Percentiles rank a stretch among this genome's conserved stretches.
phyloP scores from a whole-genome alignment of 129 eudicot species.

The Tagetes erecta region DNA sequence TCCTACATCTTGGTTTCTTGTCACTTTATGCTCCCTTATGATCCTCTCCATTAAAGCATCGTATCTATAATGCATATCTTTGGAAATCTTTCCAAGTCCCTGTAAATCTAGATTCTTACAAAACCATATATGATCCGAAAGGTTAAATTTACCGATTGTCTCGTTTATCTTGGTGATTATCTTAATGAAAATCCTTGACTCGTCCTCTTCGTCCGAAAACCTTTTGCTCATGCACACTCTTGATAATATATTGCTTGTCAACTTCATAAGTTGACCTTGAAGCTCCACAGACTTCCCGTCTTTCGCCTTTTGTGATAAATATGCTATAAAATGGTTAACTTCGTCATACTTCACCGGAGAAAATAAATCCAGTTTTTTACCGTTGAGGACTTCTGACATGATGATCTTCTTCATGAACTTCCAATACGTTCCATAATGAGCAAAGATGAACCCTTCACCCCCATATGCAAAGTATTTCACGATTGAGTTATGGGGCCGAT shows the following conservation, averaged over 20 bases:
- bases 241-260: constrained; percentile 36
- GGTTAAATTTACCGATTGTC: constrained; percentile 16
- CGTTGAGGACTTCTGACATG: constrained; percentile 33
- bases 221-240: constrained; percentile 42
- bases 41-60: constrained; percentile 30
- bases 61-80: not conserved
- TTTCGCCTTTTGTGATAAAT: not conserved
- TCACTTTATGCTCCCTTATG: constrained; percentile 31
- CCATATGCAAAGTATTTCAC: constrained; percentile 2
- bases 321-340: constrained; percentile 13
- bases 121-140: constrained; percentile 31
- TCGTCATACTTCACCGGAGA: constrained; percentile 30
- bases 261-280: constrained; percentile 25
- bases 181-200: constrained; percentile 27
- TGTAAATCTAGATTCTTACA: constrained; percentile 36
- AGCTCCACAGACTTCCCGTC: constrained; percentile 24
- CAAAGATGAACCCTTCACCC: not conserved
- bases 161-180: constrained; percentile 26
- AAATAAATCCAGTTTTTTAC: constrained; percentile 23
- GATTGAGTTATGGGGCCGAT: constrained; percentile 28
- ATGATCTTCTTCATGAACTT: constrained; percentile 41
- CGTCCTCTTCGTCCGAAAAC: constrained; percentile 20
- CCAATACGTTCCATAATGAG: constrained; percentile 36
- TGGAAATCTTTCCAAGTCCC: constrained; percentile 32
- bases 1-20: constrained; percentile 1